A percentile compares a stretch with the other conserved stretches of the same genome.
Evolutionary conservation across 805 yeast species (phyloP).

Genomic region (Starmera dryadoides): DNA sequence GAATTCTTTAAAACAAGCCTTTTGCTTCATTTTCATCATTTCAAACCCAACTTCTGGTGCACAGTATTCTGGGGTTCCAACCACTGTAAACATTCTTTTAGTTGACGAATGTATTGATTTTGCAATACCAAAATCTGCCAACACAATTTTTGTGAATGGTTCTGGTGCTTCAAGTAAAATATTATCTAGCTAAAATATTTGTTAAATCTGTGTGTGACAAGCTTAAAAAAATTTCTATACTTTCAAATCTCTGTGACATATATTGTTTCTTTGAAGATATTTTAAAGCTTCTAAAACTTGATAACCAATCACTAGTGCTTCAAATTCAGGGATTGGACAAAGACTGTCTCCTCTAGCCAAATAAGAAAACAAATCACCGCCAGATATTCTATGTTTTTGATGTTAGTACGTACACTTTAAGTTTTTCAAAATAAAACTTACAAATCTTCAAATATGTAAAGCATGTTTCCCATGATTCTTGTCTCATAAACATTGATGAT

Average conservation of each 20-base stretch:
- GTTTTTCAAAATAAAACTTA: constrained; percentile 3
- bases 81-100: constrained; percentile 40
- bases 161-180: constrained; percentile 47
- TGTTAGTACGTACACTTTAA: no score
- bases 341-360: constrained; percentile 34
- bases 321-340: constrained; percentile 43
- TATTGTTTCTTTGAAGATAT: constrained; percentile 44
- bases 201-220: no score
- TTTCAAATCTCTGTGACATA: constrained; percentile 64
- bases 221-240: constrained; percentile 6
- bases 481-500: constrained; percentile 39
- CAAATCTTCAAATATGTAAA: constrained; percentile 42
- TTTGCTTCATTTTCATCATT: constrained; percentile 21
- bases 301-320: constrained; percentile 42
- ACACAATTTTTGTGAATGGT: constrained; percentile 43
- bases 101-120: constrained; percentile 22
- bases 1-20: constrained; percentile 17
- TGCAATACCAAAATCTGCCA: constrained; percentile 68
- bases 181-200: constrained; percentile 38
- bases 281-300: constrained; percentile 51
- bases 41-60: constrained; percentile 64
- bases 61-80: constrained; percentile 63
- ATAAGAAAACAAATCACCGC: constrained; percentile 55
- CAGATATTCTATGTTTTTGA: constrained; percentile 33
- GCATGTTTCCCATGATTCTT: constrained; percentile 15